These are phyloP conservation scores for Ogataea ganodermae DNA, from an alignment of 805 yeast genomes.

Conservation along the genomic window DNA sequence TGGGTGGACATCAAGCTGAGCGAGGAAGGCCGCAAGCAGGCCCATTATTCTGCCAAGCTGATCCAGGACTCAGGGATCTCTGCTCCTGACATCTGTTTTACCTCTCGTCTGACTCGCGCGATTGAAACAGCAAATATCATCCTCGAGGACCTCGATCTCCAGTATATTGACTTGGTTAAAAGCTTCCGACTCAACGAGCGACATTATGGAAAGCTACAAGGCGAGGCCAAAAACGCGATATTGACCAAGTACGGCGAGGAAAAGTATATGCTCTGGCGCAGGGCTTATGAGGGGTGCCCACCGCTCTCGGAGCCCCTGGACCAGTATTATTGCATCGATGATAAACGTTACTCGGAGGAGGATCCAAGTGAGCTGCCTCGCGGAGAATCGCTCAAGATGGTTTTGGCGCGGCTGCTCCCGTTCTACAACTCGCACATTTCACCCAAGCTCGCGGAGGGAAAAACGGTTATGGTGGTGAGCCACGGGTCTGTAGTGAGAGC, in stretches of 20 bases:
- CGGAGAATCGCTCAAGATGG: constrained; percentile 76
- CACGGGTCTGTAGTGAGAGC: constrained; percentile 86
- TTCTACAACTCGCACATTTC: constrained; percentile 56
- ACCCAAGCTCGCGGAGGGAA: constrained; percentile 47
- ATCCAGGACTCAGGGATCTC: constrained; percentile 45
- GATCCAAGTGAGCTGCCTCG: constrained; percentile 55
- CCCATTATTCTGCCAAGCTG: constrained; percentile 61
- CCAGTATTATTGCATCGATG: constrained; percentile 37
- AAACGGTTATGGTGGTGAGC: constrained; percentile 68
- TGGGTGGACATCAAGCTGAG: constrained; percentile 81
- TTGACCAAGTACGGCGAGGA: constrained; percentile 67
- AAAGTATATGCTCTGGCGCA: constrained; percentile 75
- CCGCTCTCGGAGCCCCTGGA: constrained; percentile 46
- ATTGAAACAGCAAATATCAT: constrained; percentile 73
- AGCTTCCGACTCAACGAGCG: constrained; percentile 83
- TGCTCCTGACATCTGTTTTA: constrained; percentile 61
- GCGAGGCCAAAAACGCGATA: constrained; percentile 69
- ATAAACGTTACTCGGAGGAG: constrained; percentile 47
- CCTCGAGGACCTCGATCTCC: constrained; percentile 53
- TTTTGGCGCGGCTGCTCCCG: constrained; percentile 64
- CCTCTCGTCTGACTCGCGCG: constrained; percentile 74
- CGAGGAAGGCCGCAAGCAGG: constrained; percentile 67
- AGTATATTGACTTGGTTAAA: constrained; percentile 53
- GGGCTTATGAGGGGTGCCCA: constrained; percentile 77
- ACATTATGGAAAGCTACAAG: constrained; percentile 83